phyloP scores from a whole-genome alignment of 2,329 filamentous ascomycete genomes.

The Byssochlamys sp. region DNA sequence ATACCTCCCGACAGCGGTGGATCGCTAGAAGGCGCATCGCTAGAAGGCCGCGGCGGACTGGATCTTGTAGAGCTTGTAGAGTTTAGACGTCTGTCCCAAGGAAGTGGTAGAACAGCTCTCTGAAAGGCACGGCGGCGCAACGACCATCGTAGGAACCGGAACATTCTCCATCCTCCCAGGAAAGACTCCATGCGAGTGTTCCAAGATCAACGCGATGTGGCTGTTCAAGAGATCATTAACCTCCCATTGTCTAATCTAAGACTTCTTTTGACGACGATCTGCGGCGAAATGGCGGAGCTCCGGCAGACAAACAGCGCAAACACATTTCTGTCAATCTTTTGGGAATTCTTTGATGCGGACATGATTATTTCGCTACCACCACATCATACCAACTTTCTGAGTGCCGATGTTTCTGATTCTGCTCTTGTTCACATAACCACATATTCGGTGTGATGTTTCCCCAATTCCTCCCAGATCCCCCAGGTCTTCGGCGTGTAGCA shows the following conservation, averaged over 20 bases:
- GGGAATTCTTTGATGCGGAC: constrained; percentile 2
- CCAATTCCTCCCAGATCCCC: constrained; percentile 2
- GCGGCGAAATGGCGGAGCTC: constrained; percentile 1
- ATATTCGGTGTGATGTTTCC: constrained; percentile 1
- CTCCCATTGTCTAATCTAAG: neutral
- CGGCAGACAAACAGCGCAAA: constrained; percentile 32
- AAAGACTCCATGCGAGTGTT: constrained; percentile 22
- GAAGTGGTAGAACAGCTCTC: constrained; percentile 17
- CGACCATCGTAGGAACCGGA: constrained; percentile 11
- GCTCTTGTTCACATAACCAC: neutral
- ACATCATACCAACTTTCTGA: neutral
- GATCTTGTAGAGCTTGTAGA: constrained; percentile 14
- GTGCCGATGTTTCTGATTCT: neutral
- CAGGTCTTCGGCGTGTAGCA: neutral
- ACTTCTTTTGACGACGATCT: neutral
- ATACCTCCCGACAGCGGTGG: constrained; percentile 31
- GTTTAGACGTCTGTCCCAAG: constrained; percentile 16
- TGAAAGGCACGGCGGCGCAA: constrained; percentile 7
- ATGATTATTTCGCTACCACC: constrained; percentile 1
- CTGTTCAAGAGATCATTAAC: neutral
- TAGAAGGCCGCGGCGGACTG: constrained; percentile 6
- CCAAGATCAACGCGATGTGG: constrained; percentile 3
- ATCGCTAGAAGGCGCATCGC: constrained; percentile 4
- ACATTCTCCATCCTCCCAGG: constrained; percentile 15
- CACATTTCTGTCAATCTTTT: constrained; percentile 9